Base-by-base conservation (phyloP, 768 basidiomycete genomes). In the Xerocomus brunneocitrinus region DNA sequence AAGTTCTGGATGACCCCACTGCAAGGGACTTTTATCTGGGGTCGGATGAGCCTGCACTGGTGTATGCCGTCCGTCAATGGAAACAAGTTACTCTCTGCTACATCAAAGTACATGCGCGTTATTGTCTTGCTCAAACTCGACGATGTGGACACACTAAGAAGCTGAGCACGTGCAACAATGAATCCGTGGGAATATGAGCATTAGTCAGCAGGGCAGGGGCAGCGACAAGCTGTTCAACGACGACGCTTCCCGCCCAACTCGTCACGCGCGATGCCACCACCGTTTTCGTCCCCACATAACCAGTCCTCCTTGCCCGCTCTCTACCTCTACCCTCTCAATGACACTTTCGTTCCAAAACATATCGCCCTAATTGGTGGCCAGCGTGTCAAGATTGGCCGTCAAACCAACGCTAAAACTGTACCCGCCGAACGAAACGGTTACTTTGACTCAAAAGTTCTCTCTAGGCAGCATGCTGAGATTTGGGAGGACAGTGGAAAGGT, bases 391-490 rank as follows among this genome's bases (percentile, higher is more conserved):
- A 95, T 99, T 67, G 95, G 95, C 16, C 76, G 95, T 52, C 95
- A 98, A 73, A 98, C 94, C 14, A 97, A 94, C 70, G 85, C 87
- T 52, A 97, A 97, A 79, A 97, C 94, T 0, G 84, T 91, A 30
- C 95, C 95, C 16, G 85, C 81, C 10, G 92, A 95, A 66, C 78
- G 89, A 64, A 98, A 99, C 67, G 95, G 94, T 9, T 99, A 89
- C 75, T 98, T 99, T 68, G 95, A 98, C 74, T 89, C 87, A 24
- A 98, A 98, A 68, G 87, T 98, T 8, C 77, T 99, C 56, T 91
- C 89, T 61, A 78, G 95, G 60, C 89, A 91, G 74, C 95, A 98
- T 66, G 95, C 95, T 13, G 95, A 98, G 73, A 89, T 99, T n/a
- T 99, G 88, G 95, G 94, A 91, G 74, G 91, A 95, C 56, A 76